Evolutionary conservation across 176 grass and related monocot genomes (phyloP).

Genomic region (bread wheat (Triticum aestivum)): IWGSC_CS_RefSeq_v2.1 NC_057811.1:60383783-60384282

Average conservation of each 20-base stretch:
- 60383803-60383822: constrained; percentile 50
- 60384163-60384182: not conserved
- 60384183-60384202: not conserved
- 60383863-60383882: constrained; percentile 48
- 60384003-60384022: not conserved
- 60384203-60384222: constrained; percentile 42
- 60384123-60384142: not conserved
- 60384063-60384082: too few relatives aligned
- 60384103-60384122: too few relatives aligned
- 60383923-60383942: not conserved
- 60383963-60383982: too few relatives aligned
- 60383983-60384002: not conserved
- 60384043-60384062: too few relatives aligned
- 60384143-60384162: not conserved
- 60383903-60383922: not conserved
- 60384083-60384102: too few relatives aligned
- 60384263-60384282: not conserved
- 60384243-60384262: not conserved
- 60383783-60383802: constrained; percentile 58
- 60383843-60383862: constrained; percentile 81
- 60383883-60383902: not conserved
- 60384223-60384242: not conserved
- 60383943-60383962: not conserved
- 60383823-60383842: constrained; percentile 42
- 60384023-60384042: not conserved